Base-by-base conservation (phyloP, 2,329 filamentous ascomycete species). In the Plenodomus lindquistii region DNA sequence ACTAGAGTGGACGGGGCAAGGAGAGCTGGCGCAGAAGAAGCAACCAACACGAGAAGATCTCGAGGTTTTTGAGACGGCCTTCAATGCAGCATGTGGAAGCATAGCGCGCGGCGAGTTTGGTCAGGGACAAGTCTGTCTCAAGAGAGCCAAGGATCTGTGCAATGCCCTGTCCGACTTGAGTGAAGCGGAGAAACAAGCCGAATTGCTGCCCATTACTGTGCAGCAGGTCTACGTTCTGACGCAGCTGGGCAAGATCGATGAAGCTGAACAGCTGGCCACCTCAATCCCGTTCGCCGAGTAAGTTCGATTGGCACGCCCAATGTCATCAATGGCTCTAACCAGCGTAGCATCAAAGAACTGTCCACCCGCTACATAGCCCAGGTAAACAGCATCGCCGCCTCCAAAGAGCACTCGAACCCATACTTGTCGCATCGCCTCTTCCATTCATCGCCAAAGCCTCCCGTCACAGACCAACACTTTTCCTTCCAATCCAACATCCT, bases 31-130 rank as follows among this genome's bases (percentile, higher is more conserved):
- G 31, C 73, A 75, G 49, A 80, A 79, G 57, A 81, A 82, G 69
- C 83, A 82, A 63, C 76, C 81, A 8, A 73, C 74, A 6, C 75
- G 80, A 49, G 83, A 85, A 51, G 84, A 89, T 60, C 73, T 88
- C 20, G 87, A 91, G 54, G 83, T 86, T 2, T 94, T 94, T 60
- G 90, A 94, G 75, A 86, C 87, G 20, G 86, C 88, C 10, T 95
- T 89, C 74, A 95, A 95, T 70, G 81, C 84, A 19, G 89, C 88
- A 8, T 93, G 89, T 68, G 80, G 80, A 17, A 84, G 83, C 67
- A 85, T 94, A 60, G 87, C 87, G 13, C 79, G 83, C 39, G 86
- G 85, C 7, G 85, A 89, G 59, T 76, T 89, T 31, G 79, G 74
- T 4, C 81, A 84, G 57, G 89, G 84, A 1, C 79, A 84, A 18